Conservation (phyloP, 1,284 basidiomycete species). For the Microbotryomycetes sp. region DNA sequence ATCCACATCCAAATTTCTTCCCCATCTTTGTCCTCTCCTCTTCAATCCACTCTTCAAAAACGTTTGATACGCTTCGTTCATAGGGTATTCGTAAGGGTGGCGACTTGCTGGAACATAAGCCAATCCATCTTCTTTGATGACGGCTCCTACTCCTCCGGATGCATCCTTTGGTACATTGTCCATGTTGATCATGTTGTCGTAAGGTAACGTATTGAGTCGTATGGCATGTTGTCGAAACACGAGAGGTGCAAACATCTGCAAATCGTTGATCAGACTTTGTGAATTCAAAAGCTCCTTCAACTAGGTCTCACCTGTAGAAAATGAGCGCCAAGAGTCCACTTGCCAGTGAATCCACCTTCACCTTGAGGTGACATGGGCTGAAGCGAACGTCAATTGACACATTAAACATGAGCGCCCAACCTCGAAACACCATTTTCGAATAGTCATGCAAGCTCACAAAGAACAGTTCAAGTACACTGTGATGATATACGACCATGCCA, state of each 20-base stretch:
- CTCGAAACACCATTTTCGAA: not conserved
- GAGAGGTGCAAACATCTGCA: slow-evolving; percentile 8
- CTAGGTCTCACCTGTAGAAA: not conserved
- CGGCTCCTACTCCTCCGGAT: no score
- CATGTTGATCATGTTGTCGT: slow-evolving; percentile 14
- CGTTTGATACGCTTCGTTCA: not conserved
- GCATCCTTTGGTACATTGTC: slow-evolving; percentile 7
- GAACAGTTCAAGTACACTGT: not conserved
- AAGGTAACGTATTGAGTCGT: slow-evolving; percentile 4
- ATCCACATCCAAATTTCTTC: not conserved
- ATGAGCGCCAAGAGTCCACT: not conserved
- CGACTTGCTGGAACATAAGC: not conserved
- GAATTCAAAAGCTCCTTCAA: not conserved
- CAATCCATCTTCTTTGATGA: slow-evolving; percentile 7
- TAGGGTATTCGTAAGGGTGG: not conserved
- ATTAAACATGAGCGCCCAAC: not conserved
- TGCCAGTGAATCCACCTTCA: not conserved
- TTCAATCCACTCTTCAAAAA: not conserved
- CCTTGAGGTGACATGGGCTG: not conserved
- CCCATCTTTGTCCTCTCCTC: not conserved
- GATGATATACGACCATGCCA: not conserved
- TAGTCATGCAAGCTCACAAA: no score
- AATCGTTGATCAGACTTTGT: not conserved
- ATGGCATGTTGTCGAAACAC: slow-evolving; percentile 8
- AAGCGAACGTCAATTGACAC: no score